phyloP scores from a whole-genome alignment of 73 alveolate genomes.

The Symbiodinium natans region DNA sequence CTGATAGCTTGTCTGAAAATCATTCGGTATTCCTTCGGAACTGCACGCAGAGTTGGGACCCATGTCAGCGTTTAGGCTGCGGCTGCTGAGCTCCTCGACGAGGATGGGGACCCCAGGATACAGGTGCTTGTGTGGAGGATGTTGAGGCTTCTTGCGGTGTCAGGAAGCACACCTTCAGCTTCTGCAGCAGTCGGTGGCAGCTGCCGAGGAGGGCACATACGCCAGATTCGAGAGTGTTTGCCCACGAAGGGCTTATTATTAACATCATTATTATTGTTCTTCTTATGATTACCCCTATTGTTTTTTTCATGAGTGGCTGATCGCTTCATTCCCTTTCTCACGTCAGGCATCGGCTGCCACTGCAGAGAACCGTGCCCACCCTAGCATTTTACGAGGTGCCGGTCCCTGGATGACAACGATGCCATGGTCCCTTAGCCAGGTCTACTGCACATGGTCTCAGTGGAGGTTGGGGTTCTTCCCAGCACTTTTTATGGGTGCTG shows the following conservation, averaged over 20 bases:
- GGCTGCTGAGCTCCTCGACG: conserved; percentile 53
- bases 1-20: no score
- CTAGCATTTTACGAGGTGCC: no score
- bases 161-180: conserved; percentile 58
- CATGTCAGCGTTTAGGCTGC: conserved; percentile 20
- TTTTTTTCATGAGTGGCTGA: no score
- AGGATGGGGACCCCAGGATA: no score
- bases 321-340: no score
- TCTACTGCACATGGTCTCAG: conserved; percentile 55
- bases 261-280: no score
- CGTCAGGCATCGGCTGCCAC: conserved; percentile 61
- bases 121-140: no score
- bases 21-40: no score
- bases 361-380: conserved; percentile 49
- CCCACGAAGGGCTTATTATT: no score
- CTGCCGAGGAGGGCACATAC: conserved; percentile 14
- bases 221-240: neutral
- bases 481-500: no score
- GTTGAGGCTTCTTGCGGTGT: neutral
- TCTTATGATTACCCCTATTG: no score
- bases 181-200: conserved; percentile 49
- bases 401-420: neutral
- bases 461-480: conserved; percentile 11
- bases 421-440: neutral
- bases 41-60: neutral